Conservation (phyloP, 257 asterid species). For the Penstemon barbatus region DNA sequence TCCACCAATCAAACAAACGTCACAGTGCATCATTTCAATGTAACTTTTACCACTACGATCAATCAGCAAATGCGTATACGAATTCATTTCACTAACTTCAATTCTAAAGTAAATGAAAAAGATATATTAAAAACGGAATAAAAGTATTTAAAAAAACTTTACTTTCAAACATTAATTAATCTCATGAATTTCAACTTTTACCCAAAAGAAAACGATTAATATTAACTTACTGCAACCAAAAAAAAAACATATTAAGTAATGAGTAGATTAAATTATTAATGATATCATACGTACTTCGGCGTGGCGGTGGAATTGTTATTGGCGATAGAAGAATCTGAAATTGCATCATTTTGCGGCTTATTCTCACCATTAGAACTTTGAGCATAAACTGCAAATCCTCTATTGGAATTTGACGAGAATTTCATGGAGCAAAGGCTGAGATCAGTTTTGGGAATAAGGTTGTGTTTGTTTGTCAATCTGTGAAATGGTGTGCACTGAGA, state of each 20-base stretch:
- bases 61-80: too few relatives aligned
- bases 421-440: slow-evolving; percentile 17
- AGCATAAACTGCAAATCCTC: slow-evolving; percentile 43
- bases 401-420: slow-evolving; percentile 25
- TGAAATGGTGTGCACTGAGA: slow-evolving; percentile 29
- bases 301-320: slow-evolving; percentile 35
- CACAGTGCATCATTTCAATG: too few relatives aligned
- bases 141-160: background rate
- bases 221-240: background rate
- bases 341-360: slow-evolving; percentile 36
- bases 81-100: too few relatives aligned
- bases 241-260: background rate
- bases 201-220: background rate
- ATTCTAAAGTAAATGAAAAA: too few relatives aligned
- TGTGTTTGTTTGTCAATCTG: slow-evolving; percentile 21
- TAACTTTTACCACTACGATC: too few relatives aligned
- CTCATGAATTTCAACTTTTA: too few relatives aligned
- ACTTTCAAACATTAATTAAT: too few relatives aligned
- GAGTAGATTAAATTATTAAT: background rate
- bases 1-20: too few relatives aligned
- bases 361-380: slow-evolving; percentile 40
- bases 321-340: slow-evolving; percentile 39
- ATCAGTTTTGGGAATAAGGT: slow-evolving; percentile 20
- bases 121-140: too few relatives aligned
- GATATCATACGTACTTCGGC: slow-evolving; percentile 26